A percentile compares a stretch with the other conserved stretches of the same genome.
Evolutionary conservation across 2,329 filamentous ascomycete genomes (phyloP).

Genomic region (Fonsecaea pedrosoi): DNA sequence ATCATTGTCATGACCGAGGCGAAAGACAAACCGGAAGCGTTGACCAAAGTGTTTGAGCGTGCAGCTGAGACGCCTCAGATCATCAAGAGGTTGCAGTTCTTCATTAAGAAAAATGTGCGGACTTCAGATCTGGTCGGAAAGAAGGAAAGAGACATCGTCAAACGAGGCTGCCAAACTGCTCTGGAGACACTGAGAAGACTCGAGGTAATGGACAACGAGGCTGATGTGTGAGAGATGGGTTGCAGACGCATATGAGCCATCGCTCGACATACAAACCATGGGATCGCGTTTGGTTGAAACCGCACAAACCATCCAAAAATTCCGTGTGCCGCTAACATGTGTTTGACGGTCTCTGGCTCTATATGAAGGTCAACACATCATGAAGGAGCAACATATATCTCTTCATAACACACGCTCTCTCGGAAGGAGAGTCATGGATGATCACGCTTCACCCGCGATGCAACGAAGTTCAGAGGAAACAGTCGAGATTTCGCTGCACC

Average conservation of each 20-base stretch:
- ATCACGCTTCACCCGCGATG: neutral
- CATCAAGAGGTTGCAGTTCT: constrained; percentile 76
- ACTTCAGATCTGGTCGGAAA: constrained; percentile 62
- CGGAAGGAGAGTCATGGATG: neutral
- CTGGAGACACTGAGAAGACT: constrained; percentile 49
- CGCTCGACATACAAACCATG: neutral
- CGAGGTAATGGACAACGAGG: neutral
- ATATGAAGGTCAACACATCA: neutral
- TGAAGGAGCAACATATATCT: neutral
- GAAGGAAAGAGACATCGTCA: constrained; percentile 30
- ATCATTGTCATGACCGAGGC: constrained; percentile 75
- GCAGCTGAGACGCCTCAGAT: constrained; percentile 68
- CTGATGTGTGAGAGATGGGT: constrained; percentile 8
- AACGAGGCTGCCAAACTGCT: constrained; percentile 53
- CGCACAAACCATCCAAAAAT: neutral
- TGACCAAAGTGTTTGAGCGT: constrained; percentile 71
- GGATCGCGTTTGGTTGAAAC: neutral
- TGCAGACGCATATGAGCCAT: neutral
- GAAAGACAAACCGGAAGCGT: constrained; percentile 61
- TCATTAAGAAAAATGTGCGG: constrained; percentile 75
- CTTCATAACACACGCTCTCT: neutral
- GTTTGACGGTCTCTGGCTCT: neutral
- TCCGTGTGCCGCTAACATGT: neutral
- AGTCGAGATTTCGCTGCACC: neutral
- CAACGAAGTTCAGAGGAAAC: neutral